These are phyloP conservation scores for Cucurbita moschata DNA, from an alignment of 306 rosid species.

Conservation along the genomic window DNA sequence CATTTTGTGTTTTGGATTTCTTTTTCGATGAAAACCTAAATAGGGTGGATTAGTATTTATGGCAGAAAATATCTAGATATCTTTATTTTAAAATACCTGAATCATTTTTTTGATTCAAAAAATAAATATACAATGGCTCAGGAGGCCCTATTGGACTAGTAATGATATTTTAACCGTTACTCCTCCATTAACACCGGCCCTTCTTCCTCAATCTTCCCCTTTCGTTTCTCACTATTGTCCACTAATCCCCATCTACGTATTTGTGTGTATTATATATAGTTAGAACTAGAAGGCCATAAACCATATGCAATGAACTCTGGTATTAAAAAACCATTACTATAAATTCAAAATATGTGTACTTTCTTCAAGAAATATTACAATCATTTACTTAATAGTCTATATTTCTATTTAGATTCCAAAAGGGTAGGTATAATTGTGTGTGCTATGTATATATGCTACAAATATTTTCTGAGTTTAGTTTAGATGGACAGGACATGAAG, in stretches of 20 bases:
- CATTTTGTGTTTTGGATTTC: too few species aligned
- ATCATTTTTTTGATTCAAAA: too few species aligned
- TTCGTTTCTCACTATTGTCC: background rate
- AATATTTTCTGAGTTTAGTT: slow-evolving; percentile 5
- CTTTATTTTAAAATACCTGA: too few species aligned
- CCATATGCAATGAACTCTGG: background rate
- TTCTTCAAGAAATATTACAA: background rate
- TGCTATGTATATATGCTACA: slow-evolving; percentile 7
- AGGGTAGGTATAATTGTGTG: background rate
- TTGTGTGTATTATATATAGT: background rate
- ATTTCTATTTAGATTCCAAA: background rate
- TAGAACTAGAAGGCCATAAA: background rate
- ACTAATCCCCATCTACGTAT: background rate
- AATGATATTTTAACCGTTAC: too few species aligned
- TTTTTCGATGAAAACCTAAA: too few species aligned
- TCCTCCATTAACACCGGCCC: background rate
- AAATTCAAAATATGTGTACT: background rate
- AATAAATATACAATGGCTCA: too few species aligned
- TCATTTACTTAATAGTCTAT: background rate
- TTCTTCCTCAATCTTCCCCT: background rate
- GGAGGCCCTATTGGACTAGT: too few species aligned
- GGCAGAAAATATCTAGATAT: too few species aligned
- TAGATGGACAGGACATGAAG: background rate
- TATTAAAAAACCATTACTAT: background rate
- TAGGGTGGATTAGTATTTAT: too few species aligned